Evolutionary conservation across 129 eudicot genomes (phyloP), one percentile per base, ranked within the genome.

Genomic region (Ambrosia trifida): DNA sequence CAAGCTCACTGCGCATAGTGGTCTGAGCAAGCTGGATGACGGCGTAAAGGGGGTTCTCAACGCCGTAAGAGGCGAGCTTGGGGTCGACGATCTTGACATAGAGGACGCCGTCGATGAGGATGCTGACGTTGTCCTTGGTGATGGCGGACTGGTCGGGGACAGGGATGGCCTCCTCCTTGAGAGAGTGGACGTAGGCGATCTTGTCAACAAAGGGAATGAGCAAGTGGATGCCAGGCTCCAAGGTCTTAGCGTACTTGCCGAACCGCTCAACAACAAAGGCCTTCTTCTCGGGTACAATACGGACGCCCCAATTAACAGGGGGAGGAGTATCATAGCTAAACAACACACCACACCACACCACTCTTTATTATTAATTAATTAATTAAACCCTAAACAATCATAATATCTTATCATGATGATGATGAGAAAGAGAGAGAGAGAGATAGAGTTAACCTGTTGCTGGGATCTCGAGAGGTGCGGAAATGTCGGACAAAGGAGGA

Each of bases 1-100:
- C 97, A 54, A 94, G 87, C 75, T 88, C 97, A 83, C 99, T 94
- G n/a, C 97, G 90, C 99, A 94, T 94, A 44, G 95, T 88, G 18
- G 97, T 90, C 78, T 94, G 99, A 8, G 99, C 97, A 20, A 94
- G 92, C 77, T 90, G 99, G 73, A 84, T 85, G 35, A 94, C 93
- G 0, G 97, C 99, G 81, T 78, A 87, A 11, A 90, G 72, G 4
- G 91, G 97, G 73, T 90, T 87, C 72, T 90, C 92, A 20, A 89
- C 96, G 1, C 99, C 97, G 70, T 94, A 94, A 0, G 99, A 94
- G 10, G 97, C 97, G 82, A 87, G 66, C 64, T 72, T 69, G 5
- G 99, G 92, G 76, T 94, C 97, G 58, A 83, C 81, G 56, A 90
- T 84, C 98, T 87, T 89, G 44, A 89, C 88, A 76, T 86, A 93